Evolutionary conservation across 352 stramenopile genomes (phyloP), one percentile per base, ranked within the genome.

Genomic region (Globisporangium lucens): DNA sequence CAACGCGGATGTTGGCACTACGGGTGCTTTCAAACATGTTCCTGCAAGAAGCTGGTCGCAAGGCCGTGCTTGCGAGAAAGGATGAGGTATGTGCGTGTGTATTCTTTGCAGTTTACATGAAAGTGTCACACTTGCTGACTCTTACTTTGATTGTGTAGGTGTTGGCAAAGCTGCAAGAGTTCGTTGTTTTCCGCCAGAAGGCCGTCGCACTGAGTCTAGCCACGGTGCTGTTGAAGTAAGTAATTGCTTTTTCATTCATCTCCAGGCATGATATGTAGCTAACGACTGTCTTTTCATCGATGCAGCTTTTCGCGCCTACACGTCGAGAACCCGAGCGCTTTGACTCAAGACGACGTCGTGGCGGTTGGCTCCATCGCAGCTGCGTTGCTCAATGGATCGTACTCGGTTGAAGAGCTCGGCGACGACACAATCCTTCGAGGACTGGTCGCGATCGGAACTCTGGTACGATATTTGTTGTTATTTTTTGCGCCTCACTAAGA

Each of bases 11-110:
- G 82, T 67, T 95, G 2, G 75, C 79, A 15, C 65, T 93, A 33
- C 87, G 87, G 1, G 84, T 95, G 41, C 68, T 95, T n/a, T 74
- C 79, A 0, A 95, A 95, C 60, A 82, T 90, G 80, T 93, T 92
- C 51, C 49, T 88, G 49, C 75, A 91, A 52, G 74, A 85, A 20
- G 63, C 46, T n/a, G 69, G 66, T 4, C 80, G 85, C 7, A 69
- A 80, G 33, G 75, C 68, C 1, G 58, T 93, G n/a, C 46, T 92
- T 52, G 62, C 66, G 20, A 74, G 82, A 56, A 91, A 93, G 67
- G 67, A 52, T 6, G 69, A 89, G 56, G 83, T 33, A 33, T 33
- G 30, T 91, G 66, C 20, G 57, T 65, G 38, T 4, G 8, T 7
- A 52, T 60, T 9, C 38, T 12, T 65, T 55, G 29, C 30, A 33